Conservation (phyloP, 2,329 filamentous ascomycete genomes). For the Pseudogymnoascus sp. region DNA sequence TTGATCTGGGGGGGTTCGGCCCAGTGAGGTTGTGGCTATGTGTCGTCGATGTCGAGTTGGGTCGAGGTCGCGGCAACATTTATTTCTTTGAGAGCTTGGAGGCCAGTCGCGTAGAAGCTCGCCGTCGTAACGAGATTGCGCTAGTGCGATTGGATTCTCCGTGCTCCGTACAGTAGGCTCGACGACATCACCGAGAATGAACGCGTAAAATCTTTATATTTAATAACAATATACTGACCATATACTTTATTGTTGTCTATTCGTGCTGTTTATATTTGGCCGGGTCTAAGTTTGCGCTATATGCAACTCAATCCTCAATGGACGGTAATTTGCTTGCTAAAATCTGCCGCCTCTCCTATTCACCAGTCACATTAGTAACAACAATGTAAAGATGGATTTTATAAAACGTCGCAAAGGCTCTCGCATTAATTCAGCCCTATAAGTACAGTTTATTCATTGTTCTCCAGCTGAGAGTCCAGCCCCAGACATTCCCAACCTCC, state of each 20-base stretch:
- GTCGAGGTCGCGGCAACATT: conserved; percentile 5
- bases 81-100: conserved; percentile 8
- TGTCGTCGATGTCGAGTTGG: conserved; percentile 2
- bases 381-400: background rate
- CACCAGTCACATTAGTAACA: background rate
- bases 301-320: background rate
- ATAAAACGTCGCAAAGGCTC: background rate
- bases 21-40: background rate
- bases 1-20: background rate
- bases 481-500: background rate
- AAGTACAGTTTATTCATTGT: background rate
- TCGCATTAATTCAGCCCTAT: background rate
- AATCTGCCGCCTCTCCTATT: background rate
- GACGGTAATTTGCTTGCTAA: background rate
- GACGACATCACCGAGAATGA: background rate
- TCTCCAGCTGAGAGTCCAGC: background rate
- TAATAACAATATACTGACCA: background rate
- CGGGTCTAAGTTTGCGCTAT: background rate
- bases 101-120: conserved; percentile 5
- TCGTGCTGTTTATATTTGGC: background rate
- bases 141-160: conserved; percentile 9
- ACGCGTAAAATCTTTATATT: background rate
- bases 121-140: conserved; percentile 4
- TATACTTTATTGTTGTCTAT: background rate
- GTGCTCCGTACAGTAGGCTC: background rate